These are phyloP conservation scores for Dinochytrium kinnereticum DNA, from an alignment of 371 early-diverging fungal species.

Conservation along the genomic window DNA sequence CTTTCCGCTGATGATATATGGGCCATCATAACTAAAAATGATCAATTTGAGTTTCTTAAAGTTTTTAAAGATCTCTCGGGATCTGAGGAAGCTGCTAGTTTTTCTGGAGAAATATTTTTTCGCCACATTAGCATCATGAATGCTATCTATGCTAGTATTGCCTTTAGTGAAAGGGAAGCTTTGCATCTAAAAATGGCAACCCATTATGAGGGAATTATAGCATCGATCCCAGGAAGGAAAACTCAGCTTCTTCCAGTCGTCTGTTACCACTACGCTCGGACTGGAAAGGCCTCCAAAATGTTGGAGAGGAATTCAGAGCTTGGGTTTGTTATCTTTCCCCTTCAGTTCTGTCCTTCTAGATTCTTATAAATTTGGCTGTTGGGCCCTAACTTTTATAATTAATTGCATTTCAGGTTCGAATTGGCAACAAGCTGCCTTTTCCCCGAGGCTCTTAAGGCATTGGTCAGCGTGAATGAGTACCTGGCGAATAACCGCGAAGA, in stretches of 20 bases:
- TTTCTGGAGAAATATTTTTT: neutral
- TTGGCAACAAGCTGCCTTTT: neutral
- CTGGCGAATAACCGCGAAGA: neutral
- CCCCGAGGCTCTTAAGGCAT: neutral
- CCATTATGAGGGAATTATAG: neutral
- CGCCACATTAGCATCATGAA: constrained; percentile 17
- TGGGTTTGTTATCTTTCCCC: neutral
- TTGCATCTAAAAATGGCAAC: neutral
- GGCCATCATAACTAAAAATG: neutral
- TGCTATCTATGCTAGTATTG: neutral
- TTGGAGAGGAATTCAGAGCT: neutral
- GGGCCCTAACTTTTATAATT: neutral
- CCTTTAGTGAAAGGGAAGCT: neutral
- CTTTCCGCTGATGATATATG: neutral
- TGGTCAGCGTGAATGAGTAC: neutral
- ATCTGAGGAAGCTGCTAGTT: neutral
- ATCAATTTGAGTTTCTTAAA: neutral
- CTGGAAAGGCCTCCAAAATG: neutral
- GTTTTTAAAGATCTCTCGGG: neutral
- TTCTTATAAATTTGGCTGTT: neutral
- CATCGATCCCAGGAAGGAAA: neutral
- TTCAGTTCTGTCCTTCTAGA: neutral
- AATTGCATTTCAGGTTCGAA: neutral
- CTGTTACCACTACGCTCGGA: neutral
- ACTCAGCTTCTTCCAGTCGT: neutral